phyloP scores from a whole-genome alignment of 768 basidiomycete genomes.

The Xerocomellus chrysenteron region DNA sequence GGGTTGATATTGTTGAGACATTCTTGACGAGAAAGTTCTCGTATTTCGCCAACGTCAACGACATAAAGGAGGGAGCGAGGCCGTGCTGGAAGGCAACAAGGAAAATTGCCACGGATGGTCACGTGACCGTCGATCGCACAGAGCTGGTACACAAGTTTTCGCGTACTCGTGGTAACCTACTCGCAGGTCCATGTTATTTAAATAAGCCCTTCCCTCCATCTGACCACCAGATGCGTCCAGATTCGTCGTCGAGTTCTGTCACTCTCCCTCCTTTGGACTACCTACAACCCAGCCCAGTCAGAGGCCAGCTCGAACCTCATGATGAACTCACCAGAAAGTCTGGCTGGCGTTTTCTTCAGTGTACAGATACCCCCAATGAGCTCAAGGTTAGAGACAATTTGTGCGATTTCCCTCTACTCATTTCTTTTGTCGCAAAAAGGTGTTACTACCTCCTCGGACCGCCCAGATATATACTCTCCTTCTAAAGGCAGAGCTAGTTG shows the following conservation, averaged over 20 bases:
- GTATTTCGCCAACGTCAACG: slow-evolving; percentile 66
- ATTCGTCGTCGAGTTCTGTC: slow-evolving; percentile 24
- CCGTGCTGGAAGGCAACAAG: not conserved
- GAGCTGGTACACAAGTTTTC: not conserved
- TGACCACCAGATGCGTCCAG: slow-evolving; percentile 21
- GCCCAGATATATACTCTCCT: slow-evolving; percentile 65
- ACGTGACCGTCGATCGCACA: not conserved
- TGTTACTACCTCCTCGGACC: slow-evolving; percentile 67
- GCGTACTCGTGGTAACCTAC: not conserved
- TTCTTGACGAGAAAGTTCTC: slow-evolving; percentile 84
- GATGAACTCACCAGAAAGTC: slow-evolving; percentile 48
- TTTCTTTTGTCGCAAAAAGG: slow-evolving; percentile 37
- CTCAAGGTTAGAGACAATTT: slow-evolving; percentile 51
- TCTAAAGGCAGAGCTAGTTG: slow-evolving; percentile 57
- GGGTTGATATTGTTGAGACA: slow-evolving; percentile 77
- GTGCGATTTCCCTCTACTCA: not conserved
- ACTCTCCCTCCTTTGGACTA: slow-evolving; percentile 46
- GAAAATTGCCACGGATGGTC: slow-evolving; percentile 5
- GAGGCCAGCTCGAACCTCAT: slow-evolving; percentile 73
- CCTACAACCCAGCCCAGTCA: slow-evolving; percentile 61
- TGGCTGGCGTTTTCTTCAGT: slow-evolving; percentile 73
- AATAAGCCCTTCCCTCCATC: slow-evolving; percentile 5
- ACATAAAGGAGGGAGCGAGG: slow-evolving; percentile 40
- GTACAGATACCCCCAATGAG: slow-evolving; percentile 74
- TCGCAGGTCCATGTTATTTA: not conserved